Percentiles rank a stretch among this genome's conserved stretches.
Conservation (phyloP, 2,329 filamentous ascomycete genomes). For the Aspergillus carbonarius region DNA sequence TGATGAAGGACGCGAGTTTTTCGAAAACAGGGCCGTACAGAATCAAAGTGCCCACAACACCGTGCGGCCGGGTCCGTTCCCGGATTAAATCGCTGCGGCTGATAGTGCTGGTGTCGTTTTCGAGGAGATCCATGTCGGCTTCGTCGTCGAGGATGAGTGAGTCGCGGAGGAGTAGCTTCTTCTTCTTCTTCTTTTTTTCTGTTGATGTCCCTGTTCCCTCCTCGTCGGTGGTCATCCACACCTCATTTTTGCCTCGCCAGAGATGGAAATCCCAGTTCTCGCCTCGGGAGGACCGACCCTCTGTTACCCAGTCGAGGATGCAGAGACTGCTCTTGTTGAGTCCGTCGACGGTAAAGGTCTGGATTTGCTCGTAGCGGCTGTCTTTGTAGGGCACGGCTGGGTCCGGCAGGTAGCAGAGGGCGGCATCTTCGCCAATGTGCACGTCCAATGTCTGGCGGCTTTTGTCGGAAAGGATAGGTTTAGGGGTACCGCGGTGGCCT, state of each 20-base stretch:
- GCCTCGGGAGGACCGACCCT: constrained; percentile 78
- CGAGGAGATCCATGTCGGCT: constrained; percentile 26
- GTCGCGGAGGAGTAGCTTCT: constrained; percentile 76
- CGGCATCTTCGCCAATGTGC: constrained; percentile 48
- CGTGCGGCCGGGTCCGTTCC: constrained; percentile 69
- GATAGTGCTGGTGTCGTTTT: constrained; percentile 30
- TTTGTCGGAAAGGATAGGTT: constrained; percentile 31
- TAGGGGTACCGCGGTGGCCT: constrained; percentile 42
- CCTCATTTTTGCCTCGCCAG: constrained; percentile 84
- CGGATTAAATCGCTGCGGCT: constrained; percentile 31
- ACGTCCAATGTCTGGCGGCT: constrained; percentile 53
- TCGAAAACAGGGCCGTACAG: constrained; percentile 71
- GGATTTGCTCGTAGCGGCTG: constrained; percentile 80
- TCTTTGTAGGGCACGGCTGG: constrained; percentile 87
- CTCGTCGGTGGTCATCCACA: constrained; percentile 43
- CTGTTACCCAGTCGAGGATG: constrained; percentile 90
- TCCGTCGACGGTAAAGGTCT: constrained; percentile 66
- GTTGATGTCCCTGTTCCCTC: constrained; percentile 17
- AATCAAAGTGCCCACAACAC: constrained; percentile 81
- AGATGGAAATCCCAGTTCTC: constrained; percentile 82
- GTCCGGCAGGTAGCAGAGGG: constrained; percentile 72
- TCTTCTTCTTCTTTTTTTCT: constrained; percentile 41
- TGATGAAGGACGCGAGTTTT: constrained; percentile 68
- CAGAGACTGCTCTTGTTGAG: constrained; percentile 61
- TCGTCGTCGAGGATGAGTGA: constrained; percentile 71